phyloP scores from a whole-genome alignment of 208 protist species.

The Sergeia podlipaevii region DNA sequence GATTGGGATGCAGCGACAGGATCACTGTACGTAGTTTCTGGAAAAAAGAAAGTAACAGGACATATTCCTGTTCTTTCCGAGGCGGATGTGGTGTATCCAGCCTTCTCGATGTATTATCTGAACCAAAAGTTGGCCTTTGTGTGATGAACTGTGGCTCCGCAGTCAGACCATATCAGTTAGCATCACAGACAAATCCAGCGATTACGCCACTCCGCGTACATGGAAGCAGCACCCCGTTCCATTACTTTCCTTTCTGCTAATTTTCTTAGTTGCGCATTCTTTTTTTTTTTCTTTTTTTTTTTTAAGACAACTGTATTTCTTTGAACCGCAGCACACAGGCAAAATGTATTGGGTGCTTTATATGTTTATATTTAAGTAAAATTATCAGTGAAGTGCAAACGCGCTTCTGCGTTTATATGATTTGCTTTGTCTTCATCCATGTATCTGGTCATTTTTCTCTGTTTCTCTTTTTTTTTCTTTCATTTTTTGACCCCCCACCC shows the following conservation, averaged over 20 bases:
- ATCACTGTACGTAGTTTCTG: slow-evolving; percentile 83
- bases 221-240: too few species aligned
- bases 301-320: too few species aligned
- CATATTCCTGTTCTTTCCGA: slow-evolving; percentile 72
- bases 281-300: slow-evolving; percentile 2
- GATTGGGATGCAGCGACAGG: slow-evolving; percentile 73
- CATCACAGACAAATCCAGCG: too few species aligned
- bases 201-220: too few species aligned
- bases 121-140: slow-evolving; percentile 92
- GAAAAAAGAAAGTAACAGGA: slow-evolving; percentile 61
- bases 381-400: neutral
- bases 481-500: neutral
- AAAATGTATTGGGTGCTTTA: too few species aligned
- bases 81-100: slow-evolving; percentile 72
- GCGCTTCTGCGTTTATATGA: neutral
- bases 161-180: neutral
- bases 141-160: slow-evolving; percentile 18
- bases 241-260: neutral
- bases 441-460: neutral
- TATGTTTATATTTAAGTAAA: too few species aligned
- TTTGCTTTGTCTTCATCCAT: neutral
- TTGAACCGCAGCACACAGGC: too few species aligned
- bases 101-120: slow-evolving; percentile 90
- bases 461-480: neutral
- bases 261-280: neutral